Percentiles rank a stretch among this genome's conserved stretches.
These are phyloP conservation scores for Silybum marianum DNA, from an alignment of 129 eudicot species.

Conservation along the genomic window DNA sequence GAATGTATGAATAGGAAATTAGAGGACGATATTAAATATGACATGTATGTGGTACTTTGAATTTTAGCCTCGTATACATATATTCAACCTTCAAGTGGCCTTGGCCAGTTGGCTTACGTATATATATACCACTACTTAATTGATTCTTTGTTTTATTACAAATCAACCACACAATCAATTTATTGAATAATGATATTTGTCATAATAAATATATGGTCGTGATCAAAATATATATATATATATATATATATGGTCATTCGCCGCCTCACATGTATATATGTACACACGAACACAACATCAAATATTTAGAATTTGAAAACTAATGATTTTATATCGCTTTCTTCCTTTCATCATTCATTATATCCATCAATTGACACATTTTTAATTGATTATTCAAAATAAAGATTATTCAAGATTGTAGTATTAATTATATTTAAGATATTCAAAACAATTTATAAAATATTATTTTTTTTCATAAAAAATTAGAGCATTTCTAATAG, in stretches of 20 bases:
- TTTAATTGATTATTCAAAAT: too few relatives aligned
- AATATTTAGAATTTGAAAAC: not conserved
- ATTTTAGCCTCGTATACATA: not conserved
- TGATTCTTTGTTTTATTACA: not conserved
- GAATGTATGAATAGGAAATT: not conserved
- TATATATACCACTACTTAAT: not conserved
- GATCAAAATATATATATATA: too few relatives aligned
- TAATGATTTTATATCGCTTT: not conserved
- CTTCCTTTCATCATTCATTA: not conserved
- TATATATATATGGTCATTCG: too few relatives aligned
- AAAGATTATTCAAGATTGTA: too few relatives aligned
- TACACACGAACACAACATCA: too few relatives aligned
- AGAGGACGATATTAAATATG: not conserved
- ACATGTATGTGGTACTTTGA: not conserved
- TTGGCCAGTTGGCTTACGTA: not conserved
- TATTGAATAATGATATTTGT: not conserved
- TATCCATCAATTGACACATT: not conserved
- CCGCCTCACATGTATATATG: too few relatives aligned
- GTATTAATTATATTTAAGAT: too few relatives aligned
- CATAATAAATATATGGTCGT: not conserved
- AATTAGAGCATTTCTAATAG: too few relatives aligned
- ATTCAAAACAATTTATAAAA: too few relatives aligned
- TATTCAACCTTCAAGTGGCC: too few relatives aligned
- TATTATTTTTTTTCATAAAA: too few relatives aligned
- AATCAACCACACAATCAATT: not conserved